A percentile compares a stretch with the other conserved stretches of the same genome.
These are phyloP conservation scores for Saturnispora halmiae DNA, from an alignment of 805 yeast genomes.

Conservation along the genomic window DNA sequence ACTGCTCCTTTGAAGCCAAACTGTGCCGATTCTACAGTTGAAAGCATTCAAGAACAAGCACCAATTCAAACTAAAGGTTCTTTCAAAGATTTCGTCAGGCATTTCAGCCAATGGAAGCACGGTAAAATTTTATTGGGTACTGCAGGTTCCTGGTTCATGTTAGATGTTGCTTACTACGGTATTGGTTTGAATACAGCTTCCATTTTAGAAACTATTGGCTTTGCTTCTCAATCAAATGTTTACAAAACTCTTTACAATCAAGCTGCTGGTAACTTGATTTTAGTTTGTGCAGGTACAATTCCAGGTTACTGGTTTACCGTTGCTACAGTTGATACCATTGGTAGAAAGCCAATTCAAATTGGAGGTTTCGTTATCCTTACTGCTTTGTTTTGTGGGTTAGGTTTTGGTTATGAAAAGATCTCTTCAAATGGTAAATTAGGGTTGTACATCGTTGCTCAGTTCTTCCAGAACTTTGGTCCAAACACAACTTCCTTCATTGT, in stretches of 20 bases:
- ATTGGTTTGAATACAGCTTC: constrained; percentile 74
- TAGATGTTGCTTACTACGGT: constrained; percentile 89
- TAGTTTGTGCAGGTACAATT: constrained; percentile 89
- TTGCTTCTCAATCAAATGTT: constrained; percentile 61
- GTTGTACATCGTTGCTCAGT: constrained; percentile 71
- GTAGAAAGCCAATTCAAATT: constrained; percentile 78
- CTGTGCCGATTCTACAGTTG: constrained; percentile 31
- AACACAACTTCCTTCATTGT: constrained; percentile 84
- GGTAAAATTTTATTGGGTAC: constrained; percentile 79
- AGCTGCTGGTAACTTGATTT: constrained; percentile 87
- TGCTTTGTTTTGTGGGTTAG: constrained; percentile 64
- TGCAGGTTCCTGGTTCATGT: constrained; percentile 84
- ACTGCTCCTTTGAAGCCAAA: constrained; percentile 3
- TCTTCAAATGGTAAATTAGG: constrained; percentile 61
- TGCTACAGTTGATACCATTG: constrained; percentile 71
- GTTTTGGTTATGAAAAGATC: constrained; percentile 71
- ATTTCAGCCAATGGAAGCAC: constrained; percentile 81
- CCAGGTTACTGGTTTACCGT: constrained; percentile 90
- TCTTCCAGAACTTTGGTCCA: constrained; percentile 90
- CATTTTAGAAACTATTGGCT: constrained; percentile 77
- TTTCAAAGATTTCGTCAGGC: constrained; percentile 55
- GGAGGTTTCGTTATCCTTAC: constrained; percentile 69
- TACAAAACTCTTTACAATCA: constrained; percentile 64
- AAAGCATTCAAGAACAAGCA: constrained; percentile 21
- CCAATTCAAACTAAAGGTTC: constrained; percentile 73